A percentile compares a stretch with the other conserved stretches of the same genome.
Conservation (phyloP, 768 basidiomycete genomes). For the Agrocybe chaxingu region DNA sequence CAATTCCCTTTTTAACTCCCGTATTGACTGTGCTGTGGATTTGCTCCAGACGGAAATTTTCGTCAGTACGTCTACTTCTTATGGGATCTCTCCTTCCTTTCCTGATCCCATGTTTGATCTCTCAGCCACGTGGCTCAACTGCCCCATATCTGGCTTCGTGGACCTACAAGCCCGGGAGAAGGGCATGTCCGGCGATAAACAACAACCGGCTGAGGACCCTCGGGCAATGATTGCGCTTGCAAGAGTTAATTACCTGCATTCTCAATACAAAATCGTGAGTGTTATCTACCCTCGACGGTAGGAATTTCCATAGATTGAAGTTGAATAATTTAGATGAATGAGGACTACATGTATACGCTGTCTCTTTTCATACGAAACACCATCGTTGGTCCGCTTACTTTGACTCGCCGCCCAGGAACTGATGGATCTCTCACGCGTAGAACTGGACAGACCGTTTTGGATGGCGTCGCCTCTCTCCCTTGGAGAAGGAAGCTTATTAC, state of each 20-base stretch:
- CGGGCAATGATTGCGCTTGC: slow-evolving; percentile 34
- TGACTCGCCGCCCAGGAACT: too few relatives aligned
- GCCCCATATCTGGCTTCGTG: slow-evolving; percentile 19
- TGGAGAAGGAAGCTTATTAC: slow-evolving; percentile 43
- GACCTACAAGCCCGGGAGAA: slow-evolving; percentile 4
- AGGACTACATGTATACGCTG: slow-evolving; percentile 29
- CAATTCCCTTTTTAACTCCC: background rate
- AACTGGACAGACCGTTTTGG: slow-evolving; percentile 38
- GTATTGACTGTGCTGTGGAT: background rate
- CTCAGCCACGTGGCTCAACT: slow-evolving; percentile 29
- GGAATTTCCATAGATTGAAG: background rate
- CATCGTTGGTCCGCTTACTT: slow-evolving; percentile 1
- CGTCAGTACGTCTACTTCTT: slow-evolving; percentile 23
- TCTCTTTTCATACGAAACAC: slow-evolving; percentile 28
- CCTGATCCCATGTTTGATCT: too few relatives aligned
- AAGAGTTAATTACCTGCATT: slow-evolving; percentile 36
- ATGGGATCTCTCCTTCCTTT: too few relatives aligned
- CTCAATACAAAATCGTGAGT: slow-evolving; percentile 34
- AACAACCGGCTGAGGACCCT: slow-evolving; percentile 22
- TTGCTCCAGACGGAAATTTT: slow-evolving; percentile 35
- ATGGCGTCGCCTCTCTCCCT: slow-evolving; percentile 41
- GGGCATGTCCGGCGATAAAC: background rate
- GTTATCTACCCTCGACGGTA: too few relatives aligned
- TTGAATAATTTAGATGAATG: slow-evolving; percentile 21
- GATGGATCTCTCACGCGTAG: slow-evolving; percentile 16